Evolutionary conservation across 1,139 yeast species (phyloP).

Genomic region (Hyphopichia pseudoburtonii): DNA sequence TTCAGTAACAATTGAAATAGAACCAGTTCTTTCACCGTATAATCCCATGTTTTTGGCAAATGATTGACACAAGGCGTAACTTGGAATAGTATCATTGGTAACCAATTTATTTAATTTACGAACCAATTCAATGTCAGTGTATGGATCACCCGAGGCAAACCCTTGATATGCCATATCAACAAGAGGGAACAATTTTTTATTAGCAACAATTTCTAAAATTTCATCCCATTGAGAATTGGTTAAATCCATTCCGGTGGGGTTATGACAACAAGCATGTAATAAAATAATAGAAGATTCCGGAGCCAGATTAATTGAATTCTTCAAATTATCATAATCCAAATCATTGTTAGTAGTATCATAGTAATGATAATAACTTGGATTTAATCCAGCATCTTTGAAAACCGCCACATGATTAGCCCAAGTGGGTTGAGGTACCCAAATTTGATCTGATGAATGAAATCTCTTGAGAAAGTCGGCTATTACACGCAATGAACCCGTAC

Average conservation of each 20-base stretch:
- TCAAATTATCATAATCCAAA: constrained; percentile 54
- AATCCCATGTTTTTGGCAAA: constrained; percentile 97
- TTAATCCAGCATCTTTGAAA: constrained; percentile 50
- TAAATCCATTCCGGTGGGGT: constrained; percentile 97
- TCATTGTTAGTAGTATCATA: constrained; percentile 55
- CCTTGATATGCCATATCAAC: constrained; percentile 98
- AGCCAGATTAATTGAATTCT: constrained; percentile 37
- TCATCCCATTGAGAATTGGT: constrained; percentile 79
- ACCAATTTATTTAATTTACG: constrained; percentile 52
- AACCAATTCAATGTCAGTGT: constrained; percentile 49
- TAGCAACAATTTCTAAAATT: constrained; percentile 57
- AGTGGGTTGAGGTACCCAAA: constrained; percentile 66
- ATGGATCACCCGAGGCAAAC: constrained; percentile 77
- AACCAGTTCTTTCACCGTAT: constrained; percentile 94
- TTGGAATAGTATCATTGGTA: constrained; percentile 45
- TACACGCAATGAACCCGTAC: constrained; percentile 60
- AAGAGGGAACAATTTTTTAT: constrained; percentile 71
- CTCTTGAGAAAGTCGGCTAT: constrained; percentile 53
- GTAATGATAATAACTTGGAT: constrained; percentile 46
- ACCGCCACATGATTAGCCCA: constrained; percentile 76
- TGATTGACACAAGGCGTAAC: constrained; percentile 78
- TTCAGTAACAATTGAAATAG: constrained; percentile 64
- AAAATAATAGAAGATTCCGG: constrained; percentile 63
- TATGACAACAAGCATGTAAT: constrained; percentile 95
- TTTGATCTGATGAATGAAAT: constrained; percentile 43